Base-by-base conservation (phyloP, 768 basidiomycete genomes). In the Agaricus subrufescens region DNA sequence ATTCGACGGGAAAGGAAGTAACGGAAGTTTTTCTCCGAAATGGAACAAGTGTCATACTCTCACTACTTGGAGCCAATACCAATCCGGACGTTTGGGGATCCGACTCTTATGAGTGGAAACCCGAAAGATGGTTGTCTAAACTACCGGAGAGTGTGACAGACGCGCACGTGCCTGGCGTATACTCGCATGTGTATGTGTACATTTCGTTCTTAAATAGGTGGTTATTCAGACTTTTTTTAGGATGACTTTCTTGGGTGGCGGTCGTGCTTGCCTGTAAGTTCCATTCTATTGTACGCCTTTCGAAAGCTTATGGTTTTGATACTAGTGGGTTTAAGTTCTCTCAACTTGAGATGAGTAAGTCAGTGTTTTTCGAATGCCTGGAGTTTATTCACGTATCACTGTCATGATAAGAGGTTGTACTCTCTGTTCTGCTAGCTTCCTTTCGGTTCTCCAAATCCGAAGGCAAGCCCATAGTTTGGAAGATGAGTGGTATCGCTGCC, bases 101-200 rank as follows among this genome's bases (percentile, higher is more conserved):
- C 10, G 79, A 82, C 56, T 71, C 75, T 1, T 54, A 62, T n/a
- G 74, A 79, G 53, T 81, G 78, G 77, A 79, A 77, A 59, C 80
- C 79, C 1, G 77, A 81, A 59, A 65, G 80, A 19, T 81, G 79
- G 80, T 65, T 79, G 1, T 59, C 66, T 2, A 69, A 69, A 0
- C 64, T 77, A 15, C 78, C 76, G 6, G 62, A 71, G 6, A 50
- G 62, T n/a, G 61, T 79, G 1, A 54, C 52, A 1, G 66, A 71
- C 11, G 75, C 76, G 3, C 71, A 66, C 26, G 66, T 77, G 10
- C 77, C 78, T 2, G 77, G 78, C 0, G 62, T 78, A 5, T 80
- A 79, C 59, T 72, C 76, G 1, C 67, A 75, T 56, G 48, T 76
- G 77, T 78, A 60, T 62, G 73, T 48, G 4, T 42, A 19, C 23